Percentiles rank a stretch among this genome's conserved stretches.
These are phyloP conservation scores for Kodamaea derodonti DNA, from an alignment of 1,139 yeast species.

Conservation along the genomic window DNA sequence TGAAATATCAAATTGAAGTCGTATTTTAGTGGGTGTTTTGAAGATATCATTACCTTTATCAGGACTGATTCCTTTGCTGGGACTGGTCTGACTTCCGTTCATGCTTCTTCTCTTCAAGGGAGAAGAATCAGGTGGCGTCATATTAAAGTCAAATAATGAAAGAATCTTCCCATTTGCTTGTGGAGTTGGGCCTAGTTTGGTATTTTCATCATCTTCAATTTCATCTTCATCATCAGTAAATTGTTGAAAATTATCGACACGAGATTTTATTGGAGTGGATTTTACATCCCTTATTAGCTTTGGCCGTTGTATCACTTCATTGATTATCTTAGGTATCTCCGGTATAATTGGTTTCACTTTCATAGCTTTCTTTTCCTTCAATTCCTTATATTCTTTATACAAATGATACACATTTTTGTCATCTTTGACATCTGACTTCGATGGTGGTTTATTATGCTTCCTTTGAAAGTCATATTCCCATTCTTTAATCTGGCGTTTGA, in stretches of 20 bases:
- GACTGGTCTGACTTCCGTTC: not conserved
- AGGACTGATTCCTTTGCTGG: not conserved
- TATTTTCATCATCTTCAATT: conserved; percentile 9
- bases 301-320: not conserved
- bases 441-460: conserved; percentile 46
- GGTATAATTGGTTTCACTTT: not conserved
- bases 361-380: conserved; percentile 14
- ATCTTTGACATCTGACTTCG: conserved; percentile 49
- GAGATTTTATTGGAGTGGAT: not conserved
- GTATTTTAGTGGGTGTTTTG: conserved; percentile 32
- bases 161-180: conserved; percentile 67
- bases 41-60: conserved; percentile 11
- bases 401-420: conserved; percentile 38
- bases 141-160: conserved; percentile 55
- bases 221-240: conserved; percentile 7
- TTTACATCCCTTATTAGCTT: not conserved
- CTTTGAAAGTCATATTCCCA: conserved; percentile 58
- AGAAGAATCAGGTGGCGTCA: conserved; percentile 47
- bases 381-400: conserved; percentile 41
- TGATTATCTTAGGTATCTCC: not conserved
- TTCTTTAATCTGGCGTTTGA: conserved; percentile 48
- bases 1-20: not conserved
- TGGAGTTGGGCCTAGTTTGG: conserved; percentile 68
- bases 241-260: conserved; percentile 1
- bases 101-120: conserved; percentile 24